These are phyloP conservation scores for Colletotrichum coccodes DNA, from an alignment of 2,329 filamentous ascomycete genomes.

Conservation along the genomic window DNA sequence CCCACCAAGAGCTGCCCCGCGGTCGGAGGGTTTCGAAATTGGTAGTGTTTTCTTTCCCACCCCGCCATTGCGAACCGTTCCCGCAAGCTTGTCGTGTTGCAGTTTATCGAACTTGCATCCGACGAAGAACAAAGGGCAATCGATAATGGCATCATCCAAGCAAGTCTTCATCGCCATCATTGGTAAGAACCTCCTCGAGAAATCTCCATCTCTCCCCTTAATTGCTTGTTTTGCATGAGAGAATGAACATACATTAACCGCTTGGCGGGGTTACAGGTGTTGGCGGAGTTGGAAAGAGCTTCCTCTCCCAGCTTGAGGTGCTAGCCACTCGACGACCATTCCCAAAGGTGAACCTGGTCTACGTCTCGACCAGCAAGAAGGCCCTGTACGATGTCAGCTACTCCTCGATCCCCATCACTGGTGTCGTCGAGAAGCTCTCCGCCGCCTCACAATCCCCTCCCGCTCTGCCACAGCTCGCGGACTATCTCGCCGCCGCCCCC, in stretches of 20 bases:
- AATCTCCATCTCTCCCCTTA: background rate
- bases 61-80: background rate
- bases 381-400: slow-evolving; percentile 81
- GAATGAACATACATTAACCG: slow-evolving; percentile 8
- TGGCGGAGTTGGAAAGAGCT: slow-evolving; percentile 92
- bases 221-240: background rate
- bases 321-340: slow-evolving; percentile 74
- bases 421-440: slow-evolving; percentile 70
- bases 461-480: slow-evolving; percentile 74
- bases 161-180: slow-evolving; percentile 65
- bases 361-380: slow-evolving; percentile 87
- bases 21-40: slow-evolving; percentile 19
- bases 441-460: slow-evolving; percentile 73
- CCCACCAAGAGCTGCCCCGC: slow-evolving; percentile 23
- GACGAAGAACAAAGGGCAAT: background rate
- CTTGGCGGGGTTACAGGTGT: slow-evolving; percentile 68
- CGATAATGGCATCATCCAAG: slow-evolving; percentile 54
- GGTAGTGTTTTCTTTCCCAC: background rate
- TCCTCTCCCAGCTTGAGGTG: slow-evolving; percentile 82
- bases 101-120: background rate
- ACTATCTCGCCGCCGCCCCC: slow-evolving; percentile 82
- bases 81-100: background rate
- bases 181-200: slow-evolving; percentile 44
- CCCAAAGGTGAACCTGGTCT: slow-evolving; percentile 80
- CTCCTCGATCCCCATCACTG: slow-evolving; percentile 70